phyloP scores from a whole-genome alignment of 345 rosid genomes.

The Acer yangbiense region DNA sequence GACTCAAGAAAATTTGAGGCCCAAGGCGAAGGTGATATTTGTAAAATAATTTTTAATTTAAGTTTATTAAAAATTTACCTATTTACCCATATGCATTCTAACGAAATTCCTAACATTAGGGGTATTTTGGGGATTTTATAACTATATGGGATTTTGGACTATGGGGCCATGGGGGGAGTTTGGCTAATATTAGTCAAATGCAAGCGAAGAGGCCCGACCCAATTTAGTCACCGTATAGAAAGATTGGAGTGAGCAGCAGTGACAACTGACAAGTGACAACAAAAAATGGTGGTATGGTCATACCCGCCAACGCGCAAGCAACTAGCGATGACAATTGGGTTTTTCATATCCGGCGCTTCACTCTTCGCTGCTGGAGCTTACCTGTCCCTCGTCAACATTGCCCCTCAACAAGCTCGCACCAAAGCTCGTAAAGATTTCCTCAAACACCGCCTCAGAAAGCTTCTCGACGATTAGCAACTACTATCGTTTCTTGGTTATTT shows the following conservation, averaged over 20 bases:
- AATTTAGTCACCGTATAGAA: too few species aligned
- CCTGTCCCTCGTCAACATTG: conserved; percentile 58
- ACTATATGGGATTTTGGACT: too few species aligned
- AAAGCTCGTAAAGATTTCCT: conserved; percentile 64
- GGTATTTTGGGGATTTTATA: too few species aligned
- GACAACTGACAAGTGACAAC: neutral
- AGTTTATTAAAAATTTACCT: too few species aligned
- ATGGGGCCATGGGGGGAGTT: too few species aligned
- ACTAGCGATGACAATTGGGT: conserved; percentile 40
- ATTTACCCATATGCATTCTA: too few species aligned
- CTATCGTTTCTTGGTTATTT: neutral
- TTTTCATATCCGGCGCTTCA: conserved; percentile 50
- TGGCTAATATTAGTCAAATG: too few species aligned
- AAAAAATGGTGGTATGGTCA: conserved; percentile 52
- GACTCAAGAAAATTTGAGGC: too few species aligned
- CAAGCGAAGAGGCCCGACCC: too few species aligned
- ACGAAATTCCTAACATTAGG: too few species aligned
- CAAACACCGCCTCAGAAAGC: conserved; percentile 61
- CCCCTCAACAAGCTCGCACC: conserved; percentile 72
- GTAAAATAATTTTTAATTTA: too few species aligned
- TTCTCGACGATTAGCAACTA: conserved; percentile 45
- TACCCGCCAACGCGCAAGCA: conserved; percentile 76
- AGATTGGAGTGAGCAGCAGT: neutral
- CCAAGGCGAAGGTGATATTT: too few species aligned
- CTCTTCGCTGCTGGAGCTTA: conserved; percentile 58